Evolutionary conservation across 2,329 filamentous ascomycete genomes (phyloP).

Genomic region (Stagonosporopsis rhizophila): DNA sequence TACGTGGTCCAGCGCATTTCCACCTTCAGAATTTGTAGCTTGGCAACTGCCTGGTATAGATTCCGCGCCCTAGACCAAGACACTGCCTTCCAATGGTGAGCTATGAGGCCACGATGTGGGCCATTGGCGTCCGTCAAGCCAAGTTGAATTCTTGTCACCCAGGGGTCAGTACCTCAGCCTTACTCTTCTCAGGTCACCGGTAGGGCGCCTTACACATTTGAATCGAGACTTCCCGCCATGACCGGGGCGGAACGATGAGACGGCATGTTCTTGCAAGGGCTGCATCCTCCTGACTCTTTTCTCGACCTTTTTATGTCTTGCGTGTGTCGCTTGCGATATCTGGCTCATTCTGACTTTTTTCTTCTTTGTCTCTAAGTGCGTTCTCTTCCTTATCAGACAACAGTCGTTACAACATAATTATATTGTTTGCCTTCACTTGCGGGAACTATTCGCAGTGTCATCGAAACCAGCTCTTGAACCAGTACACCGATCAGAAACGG

Average conservation of each 20-base stretch:
- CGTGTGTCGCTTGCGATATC: background rate
- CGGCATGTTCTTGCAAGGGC: slow-evolving; percentile 3
- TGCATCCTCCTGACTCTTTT: slow-evolving; percentile 6
- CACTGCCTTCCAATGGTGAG: background rate
- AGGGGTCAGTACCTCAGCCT: slow-evolving; percentile 6
- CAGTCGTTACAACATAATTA: background rate
- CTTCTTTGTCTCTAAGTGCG: background rate
- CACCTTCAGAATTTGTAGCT: background rate
- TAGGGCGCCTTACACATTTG: slow-evolving; percentile 12
- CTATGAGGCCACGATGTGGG: slow-evolving; percentile 6
- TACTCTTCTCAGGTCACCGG: slow-evolving; percentile 7
- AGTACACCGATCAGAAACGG: background rate
- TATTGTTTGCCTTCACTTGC: background rate
- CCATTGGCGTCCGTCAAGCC: background rate
- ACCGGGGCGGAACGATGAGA: background rate
- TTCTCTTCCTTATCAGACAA: background rate
- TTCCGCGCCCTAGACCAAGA: slow-evolving; percentile 2
- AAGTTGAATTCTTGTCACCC: slow-evolving; percentile 6
- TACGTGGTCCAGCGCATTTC: background rate
- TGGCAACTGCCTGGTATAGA: slow-evolving; percentile 6
- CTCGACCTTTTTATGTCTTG: background rate
- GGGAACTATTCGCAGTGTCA: no score
- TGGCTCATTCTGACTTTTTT: background rate
- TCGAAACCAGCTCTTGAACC: no score
- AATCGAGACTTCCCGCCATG: background rate